A percentile compares a stretch with the other conserved stretches of the same genome.
Evolutionary conservation across 345 rosid genomes (phyloP).

Genomic region (Pistacia vera): DNA sequence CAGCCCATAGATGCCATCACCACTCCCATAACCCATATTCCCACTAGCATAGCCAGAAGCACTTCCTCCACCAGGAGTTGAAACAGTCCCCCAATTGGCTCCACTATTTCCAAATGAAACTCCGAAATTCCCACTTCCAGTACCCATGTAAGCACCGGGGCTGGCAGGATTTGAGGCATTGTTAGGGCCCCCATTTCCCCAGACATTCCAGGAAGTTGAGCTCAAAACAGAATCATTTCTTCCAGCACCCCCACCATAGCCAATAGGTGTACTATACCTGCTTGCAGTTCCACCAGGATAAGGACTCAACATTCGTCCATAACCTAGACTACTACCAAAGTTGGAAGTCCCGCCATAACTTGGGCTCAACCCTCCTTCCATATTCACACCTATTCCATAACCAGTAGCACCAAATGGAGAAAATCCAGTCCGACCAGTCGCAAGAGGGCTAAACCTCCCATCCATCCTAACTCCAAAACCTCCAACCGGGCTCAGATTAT

Average conservation of each 20-base stretch:
- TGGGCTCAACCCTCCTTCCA: constrained; percentile 68
- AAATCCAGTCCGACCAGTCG: constrained; percentile 60
- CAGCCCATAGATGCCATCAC: constrained; percentile 44
- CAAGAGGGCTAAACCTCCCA: constrained; percentile 79
- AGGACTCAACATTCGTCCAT: constrained; percentile 61
- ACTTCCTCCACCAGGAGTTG: constrained; percentile 44
- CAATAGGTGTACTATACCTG: constrained; percentile 73
- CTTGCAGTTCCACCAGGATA: constrained; percentile 59
- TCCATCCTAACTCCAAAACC: constrained; percentile 65
- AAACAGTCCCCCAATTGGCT: constrained; percentile 67
- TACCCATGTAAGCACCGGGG: constrained; percentile 46
- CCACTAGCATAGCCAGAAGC: constrained; percentile 40
- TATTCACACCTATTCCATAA: constrained; percentile 68
- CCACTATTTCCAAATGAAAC: constrained; percentile 67
- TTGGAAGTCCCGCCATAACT: constrained; percentile 61
- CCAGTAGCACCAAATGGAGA: constrained; percentile 58
- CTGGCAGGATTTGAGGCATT: constrained; percentile 43
- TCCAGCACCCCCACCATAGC: constrained; percentile 50
- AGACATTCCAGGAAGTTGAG: constrained; percentile 60
- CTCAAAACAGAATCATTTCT: constrained; percentile 63
- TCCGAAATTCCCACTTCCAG: constrained; percentile 62
- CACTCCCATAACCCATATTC: constrained; percentile 39
- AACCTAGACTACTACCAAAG: constrained; percentile 62
- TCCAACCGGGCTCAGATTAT: constrained; percentile 54
- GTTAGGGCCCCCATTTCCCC: constrained; percentile 75